These are phyloP conservation scores for Boletus barrowsii DNA, from an alignment of 768 basidiomycete genomes.

Conservation along the genomic window DNA sequence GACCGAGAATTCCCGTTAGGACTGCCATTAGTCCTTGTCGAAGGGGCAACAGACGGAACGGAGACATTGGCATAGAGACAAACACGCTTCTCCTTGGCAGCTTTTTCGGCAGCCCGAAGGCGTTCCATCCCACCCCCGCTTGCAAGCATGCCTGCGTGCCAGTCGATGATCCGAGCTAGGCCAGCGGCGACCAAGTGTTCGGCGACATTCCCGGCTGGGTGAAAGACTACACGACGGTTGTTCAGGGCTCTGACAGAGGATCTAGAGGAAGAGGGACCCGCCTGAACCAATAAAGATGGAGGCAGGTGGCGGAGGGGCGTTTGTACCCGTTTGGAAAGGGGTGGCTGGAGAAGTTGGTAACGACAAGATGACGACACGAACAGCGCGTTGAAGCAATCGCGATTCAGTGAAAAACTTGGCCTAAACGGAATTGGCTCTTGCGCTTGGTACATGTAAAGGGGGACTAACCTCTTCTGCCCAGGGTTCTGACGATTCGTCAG, in stretches of 20 bases:
- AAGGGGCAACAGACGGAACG: slow-evolving; percentile 28
- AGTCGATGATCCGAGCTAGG: slow-evolving; percentile 89
- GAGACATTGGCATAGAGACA: slow-evolving; percentile 65
- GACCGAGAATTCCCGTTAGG: slow-evolving; percentile 43
- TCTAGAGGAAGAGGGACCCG: slow-evolving; percentile 27
- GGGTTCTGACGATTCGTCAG: slow-evolving; percentile 74
- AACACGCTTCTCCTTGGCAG: slow-evolving; percentile 70
- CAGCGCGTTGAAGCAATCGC: slow-evolving; percentile 74
- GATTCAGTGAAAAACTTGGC: slow-evolving; percentile 94
- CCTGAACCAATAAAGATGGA: slow-evolving; percentile 89
- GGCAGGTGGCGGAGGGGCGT: slow-evolving; percentile 58
- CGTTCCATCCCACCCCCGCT: slow-evolving; percentile 82
- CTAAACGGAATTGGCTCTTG: slow-evolving; percentile 37
- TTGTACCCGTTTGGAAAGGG: slow-evolving; percentile 68
- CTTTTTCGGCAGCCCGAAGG: slow-evolving; percentile 78
- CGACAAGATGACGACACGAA: slow-evolving; percentile 75
- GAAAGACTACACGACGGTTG: slow-evolving; percentile 51
- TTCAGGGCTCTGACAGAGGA: neutral
- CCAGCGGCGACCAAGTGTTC: slow-evolving; percentile 83
- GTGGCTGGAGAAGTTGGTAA: slow-evolving; percentile 75
- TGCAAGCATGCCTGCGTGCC: slow-evolving; percentile 96
- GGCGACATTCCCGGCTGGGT: slow-evolving; percentile 93
- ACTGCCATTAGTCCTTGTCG: slow-evolving; percentile 47
- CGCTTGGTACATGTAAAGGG: neutral
- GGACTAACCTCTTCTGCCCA: slow-evolving; percentile 83